A percentile compares a stretch with the other conserved stretches of the same genome.
Conservation (phyloP, 176 grass and related monocot genomes). For the Tuctoria greenei region DNA sequence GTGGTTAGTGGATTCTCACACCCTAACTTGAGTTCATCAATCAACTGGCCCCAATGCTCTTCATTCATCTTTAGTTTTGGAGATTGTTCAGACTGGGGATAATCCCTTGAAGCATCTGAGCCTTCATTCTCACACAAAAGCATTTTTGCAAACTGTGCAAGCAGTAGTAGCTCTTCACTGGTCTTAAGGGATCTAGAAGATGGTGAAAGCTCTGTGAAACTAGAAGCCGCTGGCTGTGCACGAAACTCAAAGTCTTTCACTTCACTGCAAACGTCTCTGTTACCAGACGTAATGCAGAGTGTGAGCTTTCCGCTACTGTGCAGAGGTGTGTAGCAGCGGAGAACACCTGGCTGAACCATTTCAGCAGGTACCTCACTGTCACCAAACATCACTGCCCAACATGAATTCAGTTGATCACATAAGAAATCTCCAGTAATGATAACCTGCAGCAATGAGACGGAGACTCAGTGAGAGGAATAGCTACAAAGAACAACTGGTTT, state of each 20-base stretch:
- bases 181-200: slow-evolving; percentile 37
- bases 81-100: slow-evolving; percentile 31
- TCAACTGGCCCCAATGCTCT: slow-evolving; percentile 50
- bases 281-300: slow-evolving; percentile 67
- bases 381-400: slow-evolving; percentile 78
- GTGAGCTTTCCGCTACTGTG: slow-evolving; percentile 62
- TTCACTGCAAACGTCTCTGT: slow-evolving; percentile 87
- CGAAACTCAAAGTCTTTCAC: slow-evolving; percentile 86
- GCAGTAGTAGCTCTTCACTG: slow-evolving; percentile 67
- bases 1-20: slow-evolving; percentile 42
- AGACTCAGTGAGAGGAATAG: not conserved
- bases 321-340: slow-evolving; percentile 79
- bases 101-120: slow-evolving; percentile 33
- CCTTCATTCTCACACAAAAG: slow-evolving; percentile 51
- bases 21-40: slow-evolving; percentile 52
- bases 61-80: slow-evolving; percentile 50
- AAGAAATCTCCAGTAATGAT: slow-evolving; percentile 91
- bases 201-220: slow-evolving; percentile 36
- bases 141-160: slow-evolving; percentile 71
- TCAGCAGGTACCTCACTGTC: slow-evolving; percentile 71
- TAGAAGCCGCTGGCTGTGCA: slow-evolving; percentile 41
- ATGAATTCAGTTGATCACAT: slow-evolving; percentile 53
- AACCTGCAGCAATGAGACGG: slow-evolving; percentile 48
- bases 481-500: slow-evolving; percentile 25
- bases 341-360: slow-evolving; percentile 86